Base-by-base conservation (phyloP, 352 stramenopile genomes). In the Phytopythium boreale region DNA sequence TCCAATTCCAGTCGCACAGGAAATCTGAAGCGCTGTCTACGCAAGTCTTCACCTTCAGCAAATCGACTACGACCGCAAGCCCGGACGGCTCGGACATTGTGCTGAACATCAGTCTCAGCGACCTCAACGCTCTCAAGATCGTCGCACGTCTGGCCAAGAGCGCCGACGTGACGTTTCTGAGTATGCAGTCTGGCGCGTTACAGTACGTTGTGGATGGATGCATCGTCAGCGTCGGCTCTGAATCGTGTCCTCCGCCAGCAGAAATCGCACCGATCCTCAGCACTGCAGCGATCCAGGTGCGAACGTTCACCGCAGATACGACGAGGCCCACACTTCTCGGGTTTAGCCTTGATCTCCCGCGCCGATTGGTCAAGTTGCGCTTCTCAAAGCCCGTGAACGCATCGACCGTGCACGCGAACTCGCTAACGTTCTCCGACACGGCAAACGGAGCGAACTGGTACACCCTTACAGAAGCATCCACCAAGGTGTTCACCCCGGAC, bases 361-460 rank as follows among this genome's bases (percentile, higher is more conserved):
- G 76, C 11, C 66, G 70, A 57, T 62, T 92, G 14, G 22, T 92
- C 10, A 89, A 88, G 56, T 56, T 94, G 19, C 80, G 69, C 37
- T 92, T 94, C 66, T 89, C 80, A 0, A 79, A 94, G 57, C 71
- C 83, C 1, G 78, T 94, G 31, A 56, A 92, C 53, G 71, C 63
- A 24, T 34, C 60, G 4, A 79, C 43, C 1, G 56, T 84, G 5
- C 60, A 67, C 8, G 65, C 89, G 37, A 66, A 77, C 2, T 59
- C 69, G 0, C 43, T 94, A 0, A 58, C 64, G 4, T 71, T 94
- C 39, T 77, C 80, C 0, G 76, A 90, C 26, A 77, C 74, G 6
- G 50, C 64, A 2, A 59, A 34, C 1, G 74, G 61, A 10, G 65
- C 72, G 0, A 68, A 85, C 31, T 22, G 74, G n/a, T 80, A 74